Base-by-base conservation (phyloP, 2,329 filamentous ascomycete genomes). In the Aspergillus aculeatus region DNA sequence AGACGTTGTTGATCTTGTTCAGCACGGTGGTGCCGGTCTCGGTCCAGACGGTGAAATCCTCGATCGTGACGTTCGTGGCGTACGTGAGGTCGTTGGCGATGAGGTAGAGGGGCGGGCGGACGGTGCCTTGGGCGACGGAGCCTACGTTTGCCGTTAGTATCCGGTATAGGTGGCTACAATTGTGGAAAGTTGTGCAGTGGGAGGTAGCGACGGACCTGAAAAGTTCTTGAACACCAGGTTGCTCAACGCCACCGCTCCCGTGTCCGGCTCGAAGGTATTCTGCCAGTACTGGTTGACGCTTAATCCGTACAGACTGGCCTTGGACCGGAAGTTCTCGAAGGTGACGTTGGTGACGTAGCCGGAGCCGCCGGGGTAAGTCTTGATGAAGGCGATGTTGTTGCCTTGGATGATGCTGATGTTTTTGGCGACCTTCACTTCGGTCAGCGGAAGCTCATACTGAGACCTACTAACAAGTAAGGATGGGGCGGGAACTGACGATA, bases 391-490 rank as follows among this genome's bases (percentile, higher is more conserved):
- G 26, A 77, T 74, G 49, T 76, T 71, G 52, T 71, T 77, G 4
- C 71, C 73, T 54, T 82, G 68, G 16, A 73, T 71, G 21, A 74
- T 71, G 47, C 68, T 72, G 41, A 77, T 76, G 44, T 77, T 77
- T 14, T 68, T 65, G 10, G 70, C 71, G 52, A 65, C 67, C 70
- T 72, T n/a, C 32, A 35, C 12, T 2, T 16, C 5, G 7, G n/a
- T 56, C 10, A 59, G 21, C 2, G 21, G 21, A 21, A 2, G 21
- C 21, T 21, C 21, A 21, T 21, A 21, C 21, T 21, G 21, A 21
- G 21, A 21, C 21, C 21, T 21, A 21, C 21, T 21, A 21, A 21
- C 21, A 21, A 21, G 21, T 2, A 21, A 2, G 50, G n/a, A 11
- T 29, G 12, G 7, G 5, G 0, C 2, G 10, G 5, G 62, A 67